Base-by-base conservation (phyloP, 768 basidiomycete species). In the Boletus edulis region DNA sequence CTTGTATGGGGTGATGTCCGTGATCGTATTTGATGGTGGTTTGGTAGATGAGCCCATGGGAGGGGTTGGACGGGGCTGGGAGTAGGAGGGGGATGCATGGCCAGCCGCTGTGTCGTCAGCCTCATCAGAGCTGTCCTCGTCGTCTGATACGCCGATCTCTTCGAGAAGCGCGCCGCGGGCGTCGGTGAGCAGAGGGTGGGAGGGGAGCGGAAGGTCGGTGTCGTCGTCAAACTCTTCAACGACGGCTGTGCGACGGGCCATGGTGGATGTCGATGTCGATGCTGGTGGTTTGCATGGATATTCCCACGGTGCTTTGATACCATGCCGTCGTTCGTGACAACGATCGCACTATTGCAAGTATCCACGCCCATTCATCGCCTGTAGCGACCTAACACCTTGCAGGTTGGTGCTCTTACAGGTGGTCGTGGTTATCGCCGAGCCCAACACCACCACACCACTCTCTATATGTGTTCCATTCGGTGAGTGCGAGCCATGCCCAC, bases 181-280 rank as follows among this genome's bases (percentile, higher is more conserved):
- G 53, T 88, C 87, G 6, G 83, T 80, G 61, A 85, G 82, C 0
- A 95, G 74, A 0, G 85, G 75, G 14, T 76, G 78, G 32, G 76
- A 75, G 4, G 93, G 93, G 20, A 95, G 77, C 0, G 92, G 90
- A 15, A 95, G 81, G 67, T 96, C 94, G 13, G 91, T 92, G 65
- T 96, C 94, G 75, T 97, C 94, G 81, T 96, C 92, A 65, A 95
- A 96, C 66, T 91, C 91, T 56, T 82, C 84, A 56, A 84, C 78
- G 58, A 85, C 77, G 58, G 83, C 84, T 66, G 83, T 74, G 69
- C 84, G 78, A 62, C 86, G 86, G 59, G 86, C 83, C 89, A 91
- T 91, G 64, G 56, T 67, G 14, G 49, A 49, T 47, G 65, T 54
- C 12, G 32, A 53, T 2, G 63, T 46, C 13, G 34, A 51, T 1